Base-by-base conservation (phyloP, 768 basidiomycete genomes). In the Boletus speciosus region DNA sequence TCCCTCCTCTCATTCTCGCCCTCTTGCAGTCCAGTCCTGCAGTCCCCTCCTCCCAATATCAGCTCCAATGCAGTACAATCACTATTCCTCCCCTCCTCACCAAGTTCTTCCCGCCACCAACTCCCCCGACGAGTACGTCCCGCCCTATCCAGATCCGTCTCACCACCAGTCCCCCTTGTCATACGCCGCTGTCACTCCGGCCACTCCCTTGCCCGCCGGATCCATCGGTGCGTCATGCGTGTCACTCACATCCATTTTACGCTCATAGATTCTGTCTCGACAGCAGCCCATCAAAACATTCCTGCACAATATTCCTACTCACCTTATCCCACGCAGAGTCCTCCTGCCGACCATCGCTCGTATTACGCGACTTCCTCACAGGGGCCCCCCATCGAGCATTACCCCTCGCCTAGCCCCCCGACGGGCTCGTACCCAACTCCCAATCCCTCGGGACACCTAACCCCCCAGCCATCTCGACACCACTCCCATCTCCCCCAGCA, bases 51-150 rank as follows among this genome's bases (percentile, higher is more conserved):
- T 16, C 40, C 45, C 27, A 15, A 2, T 7, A 12, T 19, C 36
- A 15, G 49, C 19, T 31, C 57, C 51, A 38, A 72, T 70, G 70
- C 70, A 70, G 50, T 63, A 71, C 54, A 64, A 60, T 42, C 45
- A 59, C 48, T 72, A 70, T 37, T 23, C 61, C 41, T 44, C 66
- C 40, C 7, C 56, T 44, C 37, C 55, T 14, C 62, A 58, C 50
- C 64, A 68, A 19, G 47, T 41, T 3, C 66, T 60, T 16, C 43
- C 56, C 11, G 19, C 60, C 32, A 0, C 57, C n/a, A 25, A 65
- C 5, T 49, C 59, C 19, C 31, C 69, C 38, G 61, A 57, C 43
- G 59, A 60, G 32, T 66, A 60, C 46, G 5, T 54, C 42, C 10
- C 63, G 21, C 25, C 55, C 40, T 70, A 71, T 47, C 32, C 67